These are phyloP conservation scores for Puccinia coronata DNA, from an alignment of 1,284 basidiomycete genomes.

Conservation along the genomic window DNA sequence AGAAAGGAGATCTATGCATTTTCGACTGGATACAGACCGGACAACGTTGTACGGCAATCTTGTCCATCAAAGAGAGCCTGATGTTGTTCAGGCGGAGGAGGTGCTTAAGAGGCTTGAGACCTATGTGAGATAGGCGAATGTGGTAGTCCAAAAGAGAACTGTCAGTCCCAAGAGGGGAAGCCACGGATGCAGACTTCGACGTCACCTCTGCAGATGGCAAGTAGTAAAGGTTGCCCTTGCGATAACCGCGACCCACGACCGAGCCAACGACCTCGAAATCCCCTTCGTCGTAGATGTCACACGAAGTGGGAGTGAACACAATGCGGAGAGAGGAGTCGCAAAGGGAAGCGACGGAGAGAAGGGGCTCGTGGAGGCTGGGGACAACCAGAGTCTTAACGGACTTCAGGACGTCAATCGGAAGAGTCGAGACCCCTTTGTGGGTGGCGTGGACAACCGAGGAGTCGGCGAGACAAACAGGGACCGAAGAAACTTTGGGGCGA, in stretches of 20 bases:
- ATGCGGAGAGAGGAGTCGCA: not conserved
- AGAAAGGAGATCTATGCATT: slow-evolving; percentile 7
- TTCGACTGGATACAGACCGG: slow-evolving; percentile 2
- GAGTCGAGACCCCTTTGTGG: not conserved
- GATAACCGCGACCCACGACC: not conserved
- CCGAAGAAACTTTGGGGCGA: not conserved
- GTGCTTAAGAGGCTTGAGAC: slow-evolving; percentile 6
- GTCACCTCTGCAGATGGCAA: not conserved
- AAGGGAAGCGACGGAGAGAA: not conserved
- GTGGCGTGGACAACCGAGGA: not conserved
- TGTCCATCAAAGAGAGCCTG: not conserved
- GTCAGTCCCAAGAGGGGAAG: not conserved
- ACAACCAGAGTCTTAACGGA: not conserved
- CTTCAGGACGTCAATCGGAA: not conserved
- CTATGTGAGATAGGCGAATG: not conserved
- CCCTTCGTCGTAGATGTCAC: not conserved
- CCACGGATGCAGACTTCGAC: not conserved
- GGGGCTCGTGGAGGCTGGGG: not conserved
- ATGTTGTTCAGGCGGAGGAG: not conserved
- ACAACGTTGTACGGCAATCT: not conserved
- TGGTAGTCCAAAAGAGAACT: not conserved
- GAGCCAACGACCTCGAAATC: not conserved
- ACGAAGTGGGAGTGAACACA: not conserved
- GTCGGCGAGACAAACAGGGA: not conserved
- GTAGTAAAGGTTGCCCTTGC: slow-evolving; percentile 7